Conservation (phyloP, 306 rosid genomes). For the Vicia faba region DNA sequence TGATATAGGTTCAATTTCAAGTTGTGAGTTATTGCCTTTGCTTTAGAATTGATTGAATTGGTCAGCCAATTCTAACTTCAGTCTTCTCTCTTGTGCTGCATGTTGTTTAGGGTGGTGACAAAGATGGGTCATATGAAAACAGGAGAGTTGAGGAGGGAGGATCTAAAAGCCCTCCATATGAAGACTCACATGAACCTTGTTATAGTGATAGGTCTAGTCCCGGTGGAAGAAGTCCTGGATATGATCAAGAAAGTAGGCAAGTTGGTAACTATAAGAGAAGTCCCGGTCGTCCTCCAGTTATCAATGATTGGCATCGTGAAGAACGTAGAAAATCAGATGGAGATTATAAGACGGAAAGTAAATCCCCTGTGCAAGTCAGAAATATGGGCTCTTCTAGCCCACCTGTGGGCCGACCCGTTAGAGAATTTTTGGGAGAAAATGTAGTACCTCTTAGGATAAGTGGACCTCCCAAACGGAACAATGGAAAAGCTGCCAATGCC, state of each 20-base stretch:
- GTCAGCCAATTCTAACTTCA: no score
- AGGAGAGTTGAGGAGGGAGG: constrained; percentile 72
- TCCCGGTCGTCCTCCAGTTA: constrained; percentile 71
- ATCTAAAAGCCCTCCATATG: constrained; percentile 81
- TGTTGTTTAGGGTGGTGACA: constrained; percentile 80
- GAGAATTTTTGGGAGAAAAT: constrained; percentile 91
- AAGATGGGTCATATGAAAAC: constrained; percentile 67
- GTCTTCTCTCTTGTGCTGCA: constrained; percentile 30
- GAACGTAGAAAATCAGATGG: constrained; percentile 78
- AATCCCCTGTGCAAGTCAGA: constrained; percentile 76
- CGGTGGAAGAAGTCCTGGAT: constrained; percentile 92
- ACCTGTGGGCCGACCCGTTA: constrained; percentile 83
- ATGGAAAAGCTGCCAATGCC: constrained; percentile 57
- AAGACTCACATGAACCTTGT: constrained; percentile 65
- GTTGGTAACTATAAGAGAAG: constrained; percentile 66
- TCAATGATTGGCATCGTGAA: constrained; percentile 91
- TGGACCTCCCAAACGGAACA: constrained; percentile 83
- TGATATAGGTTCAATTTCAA: constrained; percentile 1
- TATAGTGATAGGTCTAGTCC: constrained; percentile 81
- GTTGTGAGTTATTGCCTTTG: constrained; percentile 14
- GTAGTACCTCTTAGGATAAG: constrained; percentile 82
- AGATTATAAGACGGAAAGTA: constrained; percentile 62
- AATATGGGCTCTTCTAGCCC: constrained; percentile 69
- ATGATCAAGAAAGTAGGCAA: constrained; percentile 75
- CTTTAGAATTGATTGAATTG: constrained; percentile 33